Evolutionary conservation across 176 grass and related monocot species (phyloP), one percentile per base, ranked within the genome.

Genomic region (Ananas comosus): DNA sequence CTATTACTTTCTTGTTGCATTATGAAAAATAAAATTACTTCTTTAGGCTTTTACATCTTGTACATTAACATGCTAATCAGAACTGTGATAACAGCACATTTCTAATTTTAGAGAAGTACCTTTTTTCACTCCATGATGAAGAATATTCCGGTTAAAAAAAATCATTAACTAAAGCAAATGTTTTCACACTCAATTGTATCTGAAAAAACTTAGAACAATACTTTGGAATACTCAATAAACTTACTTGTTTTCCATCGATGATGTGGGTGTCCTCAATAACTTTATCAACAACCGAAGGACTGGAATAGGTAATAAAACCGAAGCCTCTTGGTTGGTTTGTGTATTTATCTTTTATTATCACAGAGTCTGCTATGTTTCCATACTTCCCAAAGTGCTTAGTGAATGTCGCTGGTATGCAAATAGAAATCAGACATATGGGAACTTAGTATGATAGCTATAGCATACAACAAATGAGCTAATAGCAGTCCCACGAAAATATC

Each of bases 291-390:
- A 83, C 74, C 59, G 79, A 74, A 71, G 93, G 83, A 72, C 92
- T 59, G 42, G 84, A 82, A 85, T 87, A 96, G 28, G 93, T 96
- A 75, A 96, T 84, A 75, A 96, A 96, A 71, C 93, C 93, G 79
- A 96, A 96, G 25, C 89, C 92, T 77, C 93, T 83, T 11, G 93
- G 88, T 79, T 92, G 86, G 57, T 79, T 81, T 53, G 89, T 96
- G 61, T 74, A 63, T 79, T 82, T 91, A 78, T 96, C 84, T 64
- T 84, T 92, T 86, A 92, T 96, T 82, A 96, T 96, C 64, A 96
- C 87, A 22, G 80, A 80, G 81, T 96, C 93, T 73, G 92, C 63
- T 77, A 96, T 89, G 72, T 85, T 76, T 18, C 93, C 93, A 72
- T 96, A 96, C 65, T 79, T 80, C 48, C 78, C 78, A 85, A 96